Evolutionary conservation across 768 basidiomycete species (phyloP).

Genomic region (Suillus brevipes): DNA sequence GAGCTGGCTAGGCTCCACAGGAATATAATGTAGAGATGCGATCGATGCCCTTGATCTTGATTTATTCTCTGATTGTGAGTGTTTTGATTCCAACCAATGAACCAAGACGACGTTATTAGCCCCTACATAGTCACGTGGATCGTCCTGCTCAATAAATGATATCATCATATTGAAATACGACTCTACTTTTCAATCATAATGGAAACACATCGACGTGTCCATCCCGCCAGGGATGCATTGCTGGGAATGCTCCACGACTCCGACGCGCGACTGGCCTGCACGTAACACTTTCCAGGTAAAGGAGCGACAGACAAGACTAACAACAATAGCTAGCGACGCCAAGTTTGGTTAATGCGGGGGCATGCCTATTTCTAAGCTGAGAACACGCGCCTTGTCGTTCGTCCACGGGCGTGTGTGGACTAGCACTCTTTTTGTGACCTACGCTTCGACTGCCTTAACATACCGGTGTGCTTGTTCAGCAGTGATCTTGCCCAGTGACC

Average conservation of each 20-base stretch:
- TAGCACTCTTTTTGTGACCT: not conserved
- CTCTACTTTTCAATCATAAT: not conserved
- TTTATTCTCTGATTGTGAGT: not conserved
- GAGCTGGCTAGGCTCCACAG: slow-evolving; percentile 24
- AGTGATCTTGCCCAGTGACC: not conserved
- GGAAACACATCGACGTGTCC: too few relatives aligned
- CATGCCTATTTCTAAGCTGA: not conserved
- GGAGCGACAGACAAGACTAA: not conserved
- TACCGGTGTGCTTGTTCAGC: not conserved
- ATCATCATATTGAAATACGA: not conserved
- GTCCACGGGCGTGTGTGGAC: not conserved
- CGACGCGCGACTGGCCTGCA: not conserved
- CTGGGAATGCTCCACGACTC: not conserved
- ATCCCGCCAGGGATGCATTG: not conserved
- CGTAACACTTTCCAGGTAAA: not conserved
- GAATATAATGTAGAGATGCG: slow-evolving; percentile 3
- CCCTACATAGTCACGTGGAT: not conserved
- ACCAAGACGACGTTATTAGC: not conserved
- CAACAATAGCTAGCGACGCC: not conserved
- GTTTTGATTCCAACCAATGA: not conserved
- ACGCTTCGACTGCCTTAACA: not conserved
- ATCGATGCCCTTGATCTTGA: not conserved
- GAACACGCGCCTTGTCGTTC: not conserved
- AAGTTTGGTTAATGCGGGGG: not conserved
- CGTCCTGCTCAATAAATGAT: not conserved